Conservation (phyloP, 2,329 filamentous ascomycete species). For the Paradendryphiella salina region DNA sequence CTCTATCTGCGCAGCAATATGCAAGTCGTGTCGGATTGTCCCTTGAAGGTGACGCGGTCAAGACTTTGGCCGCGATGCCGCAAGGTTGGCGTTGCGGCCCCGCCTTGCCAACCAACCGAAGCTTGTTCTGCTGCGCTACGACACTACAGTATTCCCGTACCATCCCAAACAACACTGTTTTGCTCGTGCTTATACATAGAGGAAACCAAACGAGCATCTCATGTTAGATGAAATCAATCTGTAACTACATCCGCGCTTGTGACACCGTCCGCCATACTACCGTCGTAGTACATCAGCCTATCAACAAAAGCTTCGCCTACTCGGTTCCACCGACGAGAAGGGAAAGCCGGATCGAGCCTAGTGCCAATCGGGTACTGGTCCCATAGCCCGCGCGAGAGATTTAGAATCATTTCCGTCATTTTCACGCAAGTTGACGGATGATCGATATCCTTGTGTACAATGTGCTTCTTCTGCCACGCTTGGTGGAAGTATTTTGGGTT, state of each 20-base stretch:
- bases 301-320: slow-evolving; percentile 15
- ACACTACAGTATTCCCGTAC: neutral
- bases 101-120: neutral
- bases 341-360: neutral
- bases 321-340: neutral
- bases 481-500: too few relatives aligned
- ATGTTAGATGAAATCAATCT: neutral
- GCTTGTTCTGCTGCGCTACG: neutral
- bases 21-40: neutral
- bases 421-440: neutral
- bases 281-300: slow-evolving; percentile 10
- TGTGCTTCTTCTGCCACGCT: neutral
- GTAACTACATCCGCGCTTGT: too few relatives aligned
- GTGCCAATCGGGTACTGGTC: neutral
- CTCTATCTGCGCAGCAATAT: neutral
- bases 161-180: neutral
- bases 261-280: slow-evolving; percentile 1
- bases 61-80: neutral
- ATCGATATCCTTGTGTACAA: too few relatives aligned
- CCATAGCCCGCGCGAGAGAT: neutral
- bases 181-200: too few relatives aligned
- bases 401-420: neutral
- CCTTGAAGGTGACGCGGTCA: neutral
- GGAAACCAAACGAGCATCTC: neutral
- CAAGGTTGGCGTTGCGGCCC: slow-evolving; percentile 2